Conservation (phyloP, 2,329 filamentous ascomycete species). For the Fusarium circinatum region DNA sequence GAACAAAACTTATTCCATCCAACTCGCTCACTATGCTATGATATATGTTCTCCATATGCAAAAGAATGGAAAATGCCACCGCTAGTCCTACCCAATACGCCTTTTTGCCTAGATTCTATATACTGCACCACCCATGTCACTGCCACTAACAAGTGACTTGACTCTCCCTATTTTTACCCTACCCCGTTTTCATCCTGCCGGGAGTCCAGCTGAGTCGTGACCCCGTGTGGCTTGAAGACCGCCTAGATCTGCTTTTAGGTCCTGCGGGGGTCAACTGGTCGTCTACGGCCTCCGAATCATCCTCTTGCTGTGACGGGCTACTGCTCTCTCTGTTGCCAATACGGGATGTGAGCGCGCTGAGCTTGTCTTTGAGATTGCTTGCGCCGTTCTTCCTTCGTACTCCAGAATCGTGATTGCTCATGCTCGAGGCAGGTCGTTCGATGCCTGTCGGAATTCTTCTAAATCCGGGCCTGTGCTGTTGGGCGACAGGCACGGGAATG, state of each 20-base stretch:
- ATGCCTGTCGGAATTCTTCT: slow-evolving; percentile 38
- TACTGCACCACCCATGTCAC: slow-evolving; percentile 3
- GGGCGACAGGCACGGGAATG: slow-evolving; percentile 19
- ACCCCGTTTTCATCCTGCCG: slow-evolving; percentile 28
- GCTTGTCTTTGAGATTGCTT: slow-evolving; percentile 49
- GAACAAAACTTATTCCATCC: slow-evolving; percentile 4
- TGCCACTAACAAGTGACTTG: slow-evolving; percentile 3
- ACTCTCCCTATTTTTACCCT: slow-evolving; percentile 3
- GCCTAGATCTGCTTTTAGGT: slow-evolving; percentile 27
- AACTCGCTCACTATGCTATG: slow-evolving; percentile 22
- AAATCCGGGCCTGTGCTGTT: slow-evolving; percentile 37
- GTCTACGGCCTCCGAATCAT: slow-evolving; percentile 33
- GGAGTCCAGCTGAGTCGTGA: slow-evolving; percentile 30
- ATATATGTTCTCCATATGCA: slow-evolving; percentile 20
- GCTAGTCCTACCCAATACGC: slow-evolving; percentile 28
- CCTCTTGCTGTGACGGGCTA: slow-evolving; percentile 34
- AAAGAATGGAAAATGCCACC: slow-evolving; percentile 25
- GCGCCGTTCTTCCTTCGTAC: slow-evolving; percentile 46
- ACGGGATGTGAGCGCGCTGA: slow-evolving; percentile 49
- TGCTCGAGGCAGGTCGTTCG: slow-evolving; percentile 48
- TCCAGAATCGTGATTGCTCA: slow-evolving; percentile 42
- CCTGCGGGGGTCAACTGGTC: slow-evolving; percentile 26
- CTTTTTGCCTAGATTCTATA: slow-evolving; percentile 30
- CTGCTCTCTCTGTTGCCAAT: slow-evolving; percentile 40
- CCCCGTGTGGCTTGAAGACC: slow-evolving; percentile 34